phyloP scores from a whole-genome alignment of 148 eudicot species.

The Chenopodium suecicum region DNA sequence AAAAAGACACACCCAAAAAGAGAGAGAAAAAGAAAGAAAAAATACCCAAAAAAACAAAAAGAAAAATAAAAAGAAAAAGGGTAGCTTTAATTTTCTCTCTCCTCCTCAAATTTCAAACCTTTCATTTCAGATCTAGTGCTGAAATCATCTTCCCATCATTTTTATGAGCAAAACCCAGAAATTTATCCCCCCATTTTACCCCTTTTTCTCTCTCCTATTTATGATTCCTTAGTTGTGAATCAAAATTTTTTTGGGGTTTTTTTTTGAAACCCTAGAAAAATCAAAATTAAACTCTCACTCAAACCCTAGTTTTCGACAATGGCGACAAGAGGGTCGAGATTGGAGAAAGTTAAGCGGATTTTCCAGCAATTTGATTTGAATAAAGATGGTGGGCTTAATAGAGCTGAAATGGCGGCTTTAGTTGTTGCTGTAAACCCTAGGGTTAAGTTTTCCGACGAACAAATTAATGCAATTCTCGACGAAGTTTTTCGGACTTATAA shows the following conservation, averaged over 20 bases:
- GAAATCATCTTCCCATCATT: background rate
- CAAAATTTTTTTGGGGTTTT: background rate
- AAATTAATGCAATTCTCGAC: conserved; percentile 85
- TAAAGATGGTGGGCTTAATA: conserved; percentile 72
- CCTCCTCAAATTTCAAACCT: background rate
- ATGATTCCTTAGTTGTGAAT: conserved; percentile 1
- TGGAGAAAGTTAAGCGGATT: conserved; percentile 79
- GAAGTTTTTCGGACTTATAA: conserved; percentile 88
- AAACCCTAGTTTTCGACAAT: conserved; percentile 38
- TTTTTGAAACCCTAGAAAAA: conserved; percentile 8
- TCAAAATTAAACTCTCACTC: no score
- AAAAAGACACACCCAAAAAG: conserved; percentile 8
- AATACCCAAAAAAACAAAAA: background rate
- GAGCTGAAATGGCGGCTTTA: conserved; percentile 86
- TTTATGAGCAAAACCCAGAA: background rate
- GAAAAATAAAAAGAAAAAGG: background rate
- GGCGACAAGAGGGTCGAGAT: conserved; percentile 78
- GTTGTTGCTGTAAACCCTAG: conserved; percentile 98
- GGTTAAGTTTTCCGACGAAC: conserved; percentile 88
- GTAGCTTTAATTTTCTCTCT: conserved; percentile 16
- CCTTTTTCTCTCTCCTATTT: conserved; percentile 5
- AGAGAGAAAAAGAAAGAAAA: background rate
- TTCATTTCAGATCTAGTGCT: conserved; percentile 28
- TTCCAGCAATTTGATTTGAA: conserved; percentile 83
- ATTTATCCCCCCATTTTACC: background rate